Evolutionary conservation across 108 stramenopile genomes (phyloP).

Genomic region (Nitzschia inconspicua): DNA sequence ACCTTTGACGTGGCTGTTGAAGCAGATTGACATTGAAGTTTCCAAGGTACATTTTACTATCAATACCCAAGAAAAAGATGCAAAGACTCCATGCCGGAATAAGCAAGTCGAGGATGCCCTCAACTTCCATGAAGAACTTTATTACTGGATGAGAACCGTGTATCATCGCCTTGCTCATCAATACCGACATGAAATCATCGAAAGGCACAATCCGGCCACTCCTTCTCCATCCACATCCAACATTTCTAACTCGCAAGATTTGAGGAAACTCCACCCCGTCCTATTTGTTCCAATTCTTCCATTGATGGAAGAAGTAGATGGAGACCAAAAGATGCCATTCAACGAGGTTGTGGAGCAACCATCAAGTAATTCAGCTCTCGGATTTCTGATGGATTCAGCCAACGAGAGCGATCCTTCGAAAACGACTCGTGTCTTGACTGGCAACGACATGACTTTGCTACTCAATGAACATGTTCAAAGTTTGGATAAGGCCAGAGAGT

Average conservation of each 20-base stretch:
- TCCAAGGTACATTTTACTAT: constrained; percentile 38
- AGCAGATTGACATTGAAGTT: constrained; percentile 36
- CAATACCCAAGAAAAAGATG: constrained; percentile 26
- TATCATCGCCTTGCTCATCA: background rate
- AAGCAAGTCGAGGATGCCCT: constrained; percentile 43
- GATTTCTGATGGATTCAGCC: background rate
- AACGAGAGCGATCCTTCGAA: background rate
- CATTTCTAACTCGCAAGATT: no score
- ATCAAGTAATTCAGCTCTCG: background rate
- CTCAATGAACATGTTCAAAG: constrained; percentile 45
- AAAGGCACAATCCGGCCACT: constrained; percentile 24
- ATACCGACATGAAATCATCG: constrained; percentile 4
- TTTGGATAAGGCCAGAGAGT: constrained; percentile 19
- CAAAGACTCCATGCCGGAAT: constrained; percentile 69
- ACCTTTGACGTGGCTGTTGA: constrained; percentile 63
- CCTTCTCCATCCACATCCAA: no score
- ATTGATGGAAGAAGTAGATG: constrained; percentile 38
- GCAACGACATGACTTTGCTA: constrained; percentile 32
- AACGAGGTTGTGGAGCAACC: background rate
- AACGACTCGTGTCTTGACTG: constrained; percentile 24
- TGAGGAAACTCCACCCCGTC: no score
- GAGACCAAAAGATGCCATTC: background rate
- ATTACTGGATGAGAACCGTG: constrained; percentile 28
- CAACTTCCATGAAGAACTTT: constrained; percentile 29
- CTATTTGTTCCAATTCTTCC: constrained; percentile 66